Conservation (phyloP, 495 filamentous ascomycete species). For the Letharia lupina region DNA sequence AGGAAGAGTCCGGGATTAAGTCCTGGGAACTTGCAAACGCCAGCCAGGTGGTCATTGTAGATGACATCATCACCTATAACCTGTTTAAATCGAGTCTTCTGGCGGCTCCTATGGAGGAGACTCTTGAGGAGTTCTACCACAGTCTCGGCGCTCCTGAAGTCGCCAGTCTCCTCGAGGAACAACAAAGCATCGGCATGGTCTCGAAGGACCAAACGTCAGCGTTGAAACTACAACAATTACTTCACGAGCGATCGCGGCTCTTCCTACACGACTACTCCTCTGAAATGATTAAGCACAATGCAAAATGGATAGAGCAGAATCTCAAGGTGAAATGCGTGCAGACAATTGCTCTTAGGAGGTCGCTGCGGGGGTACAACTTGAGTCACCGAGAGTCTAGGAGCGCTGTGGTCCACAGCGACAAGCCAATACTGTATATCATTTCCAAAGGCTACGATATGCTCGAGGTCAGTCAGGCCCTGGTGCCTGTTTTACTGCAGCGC, state of each 20-base stretch:
- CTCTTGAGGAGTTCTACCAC: slow-evolving; percentile 74
- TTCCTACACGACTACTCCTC: slow-evolving; percentile 69
- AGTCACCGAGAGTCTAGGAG: slow-evolving; percentile 61
- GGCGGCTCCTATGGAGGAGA: slow-evolving; percentile 80
- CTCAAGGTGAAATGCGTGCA: slow-evolving; percentile 67
- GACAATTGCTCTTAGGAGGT: slow-evolving; percentile 63
- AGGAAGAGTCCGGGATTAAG: slow-evolving; percentile 64
- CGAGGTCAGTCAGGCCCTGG: slow-evolving; percentile 78
- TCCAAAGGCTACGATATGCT: slow-evolving; percentile 63
- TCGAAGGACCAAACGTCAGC: slow-evolving; percentile 47
- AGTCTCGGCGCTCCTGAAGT: slow-evolving; percentile 40
- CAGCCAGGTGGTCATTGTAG: slow-evolving; percentile 65
- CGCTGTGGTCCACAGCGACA: slow-evolving; percentile 51
- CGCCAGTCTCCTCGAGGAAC: slow-evolving; percentile 40
- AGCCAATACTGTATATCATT: slow-evolving; percentile 50
- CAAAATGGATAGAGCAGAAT: slow-evolving; percentile 82
- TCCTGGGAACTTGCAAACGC: slow-evolving; percentile 67
- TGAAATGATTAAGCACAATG: slow-evolving; percentile 70
- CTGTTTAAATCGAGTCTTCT: slow-evolving; percentile 74
- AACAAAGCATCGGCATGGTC: slow-evolving; percentile 40
- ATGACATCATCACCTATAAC: slow-evolving; percentile 78
- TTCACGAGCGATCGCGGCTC: slow-evolving; percentile 76
- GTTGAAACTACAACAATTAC: slow-evolving; percentile 59
- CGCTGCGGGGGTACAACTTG: slow-evolving; percentile 56
- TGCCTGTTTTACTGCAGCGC: slow-evolving; percentile 67